These are phyloP conservation scores for Neltuma alba DNA, from an alignment of 306 rosid genomes.

Conservation along the genomic window DNA sequence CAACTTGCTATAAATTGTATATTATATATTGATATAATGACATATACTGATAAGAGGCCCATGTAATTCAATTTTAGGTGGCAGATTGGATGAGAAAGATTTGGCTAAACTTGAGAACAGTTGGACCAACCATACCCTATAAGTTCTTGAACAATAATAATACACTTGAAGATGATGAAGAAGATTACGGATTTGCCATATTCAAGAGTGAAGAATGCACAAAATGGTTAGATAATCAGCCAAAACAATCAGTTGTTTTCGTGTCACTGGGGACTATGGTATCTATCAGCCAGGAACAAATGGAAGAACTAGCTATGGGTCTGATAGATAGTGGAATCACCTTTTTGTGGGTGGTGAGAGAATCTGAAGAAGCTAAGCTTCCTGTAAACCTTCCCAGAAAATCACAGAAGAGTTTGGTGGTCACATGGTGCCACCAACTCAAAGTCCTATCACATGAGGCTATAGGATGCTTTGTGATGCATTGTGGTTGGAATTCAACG, in stretches of 20 bases:
- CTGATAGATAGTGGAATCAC: not conserved
- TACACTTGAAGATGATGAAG: not conserved
- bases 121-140: not conserved
- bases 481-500: not conserved
- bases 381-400: not conserved
- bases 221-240: slow-evolving; percentile 4
- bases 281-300: not conserved
- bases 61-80: not conserved
- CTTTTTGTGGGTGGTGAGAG: not conserved
- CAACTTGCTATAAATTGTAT: not conserved
- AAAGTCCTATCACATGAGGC: slow-evolving; percentile 9
- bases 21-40: not conserved
- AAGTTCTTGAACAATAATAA: not conserved
- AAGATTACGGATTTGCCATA: not conserved
- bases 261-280: not conserved
- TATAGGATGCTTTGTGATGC: not conserved
- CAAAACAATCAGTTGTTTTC: not conserved
- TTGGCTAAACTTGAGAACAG: not conserved
- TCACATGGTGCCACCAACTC: not conserved
- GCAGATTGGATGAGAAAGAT: not conserved
- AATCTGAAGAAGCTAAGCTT: not conserved
- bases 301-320: not conserved
- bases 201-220: not conserved
- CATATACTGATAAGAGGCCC: not conserved
- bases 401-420: not conserved